phyloP scores from a whole-genome alignment of 2,329 filamentous ascomycete genomes.

The Talaromyces sp. region DNA sequence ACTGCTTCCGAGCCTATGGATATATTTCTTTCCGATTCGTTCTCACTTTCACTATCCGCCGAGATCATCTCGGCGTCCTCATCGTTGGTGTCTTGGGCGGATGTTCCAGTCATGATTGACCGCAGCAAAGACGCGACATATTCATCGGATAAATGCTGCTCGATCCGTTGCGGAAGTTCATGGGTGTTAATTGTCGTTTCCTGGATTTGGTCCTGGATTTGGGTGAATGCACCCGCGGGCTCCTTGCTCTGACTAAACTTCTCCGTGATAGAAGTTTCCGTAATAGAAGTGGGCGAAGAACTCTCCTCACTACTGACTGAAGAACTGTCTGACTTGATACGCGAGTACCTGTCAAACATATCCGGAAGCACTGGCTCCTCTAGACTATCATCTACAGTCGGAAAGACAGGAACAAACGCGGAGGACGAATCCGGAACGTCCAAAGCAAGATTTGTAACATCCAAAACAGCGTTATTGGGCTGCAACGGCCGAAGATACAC shows the following conservation, averaged over 20 bases:
- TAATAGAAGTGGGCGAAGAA: not conserved
- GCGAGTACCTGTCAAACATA: slow-evolving; percentile 29
- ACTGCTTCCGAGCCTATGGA: not conserved
- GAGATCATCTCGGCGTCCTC: not conserved
- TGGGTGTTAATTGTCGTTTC: not conserved
- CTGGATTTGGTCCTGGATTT: not conserved
- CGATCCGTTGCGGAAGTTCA: not conserved
- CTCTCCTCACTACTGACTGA: not conserved
- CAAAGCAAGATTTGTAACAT: slow-evolving; percentile 29
- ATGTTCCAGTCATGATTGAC: not conserved
- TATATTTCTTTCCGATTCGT: not conserved
- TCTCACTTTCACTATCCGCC: not conserved
- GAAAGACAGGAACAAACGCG: slow-evolving; percentile 28
- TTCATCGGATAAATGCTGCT: not conserved
- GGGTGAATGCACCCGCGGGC: not conserved
- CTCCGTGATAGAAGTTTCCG: not conserved
- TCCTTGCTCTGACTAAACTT: not conserved
- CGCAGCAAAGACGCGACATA: not conserved
- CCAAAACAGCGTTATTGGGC: slow-evolving; percentile 25
- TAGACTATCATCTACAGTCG: slow-evolving; percentile 21
- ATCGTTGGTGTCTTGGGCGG: not conserved
- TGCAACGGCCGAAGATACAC: slow-evolving; percentile 21
- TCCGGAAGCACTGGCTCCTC: slow-evolving; percentile 27
- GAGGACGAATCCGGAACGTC: slow-evolving; percentile 29
- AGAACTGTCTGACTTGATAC: slow-evolving; percentile 17